Conservation (phyloP, 2,329 filamentous ascomycete species). For the Cladosporium sp. region DNA sequence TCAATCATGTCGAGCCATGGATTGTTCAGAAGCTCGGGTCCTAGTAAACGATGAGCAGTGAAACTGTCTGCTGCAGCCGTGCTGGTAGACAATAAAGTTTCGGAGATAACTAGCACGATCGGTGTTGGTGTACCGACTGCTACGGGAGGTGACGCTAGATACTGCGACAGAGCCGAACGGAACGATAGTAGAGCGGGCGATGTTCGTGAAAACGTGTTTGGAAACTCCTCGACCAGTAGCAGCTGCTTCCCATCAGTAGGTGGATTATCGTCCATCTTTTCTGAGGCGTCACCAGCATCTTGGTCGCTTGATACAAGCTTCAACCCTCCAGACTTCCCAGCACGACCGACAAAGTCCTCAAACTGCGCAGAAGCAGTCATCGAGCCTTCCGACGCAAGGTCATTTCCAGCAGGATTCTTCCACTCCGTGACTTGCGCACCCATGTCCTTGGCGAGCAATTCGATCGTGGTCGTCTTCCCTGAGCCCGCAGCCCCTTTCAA, state of each 20-base stretch:
- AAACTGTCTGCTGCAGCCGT: constrained; percentile 85
- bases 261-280: neutral
- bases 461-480: constrained; percentile 85
- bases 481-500: constrained; percentile 87
- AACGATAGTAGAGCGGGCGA: constrained; percentile 49
- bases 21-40: constrained; percentile 78
- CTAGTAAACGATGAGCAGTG: constrained; percentile 83
- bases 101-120: constrained; percentile 84
- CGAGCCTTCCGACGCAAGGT: constrained; percentile 56
- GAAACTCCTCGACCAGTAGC: constrained; percentile 48
- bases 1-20: constrained; percentile 75
- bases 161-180: constrained; percentile 68
- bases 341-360: constrained; percentile 81
- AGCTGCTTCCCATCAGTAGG: constrained; percentile 27
- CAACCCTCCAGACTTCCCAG: constrained; percentile 73
- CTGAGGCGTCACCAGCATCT: neutral
- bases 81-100: constrained; percentile 79
- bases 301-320: constrained; percentile 36
- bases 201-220: constrained; percentile 44
- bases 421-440: constrained; percentile 77
- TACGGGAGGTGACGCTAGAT: constrained; percentile 53
- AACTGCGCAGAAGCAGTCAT: constrained; percentile 75
- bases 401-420: constrained; percentile 71
- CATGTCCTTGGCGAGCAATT: constrained; percentile 72
- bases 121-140: constrained; percentile 41